phyloP scores from a whole-genome alignment of 176 grass and related monocot genomes.

The Lolium multiflorum region DNA sequence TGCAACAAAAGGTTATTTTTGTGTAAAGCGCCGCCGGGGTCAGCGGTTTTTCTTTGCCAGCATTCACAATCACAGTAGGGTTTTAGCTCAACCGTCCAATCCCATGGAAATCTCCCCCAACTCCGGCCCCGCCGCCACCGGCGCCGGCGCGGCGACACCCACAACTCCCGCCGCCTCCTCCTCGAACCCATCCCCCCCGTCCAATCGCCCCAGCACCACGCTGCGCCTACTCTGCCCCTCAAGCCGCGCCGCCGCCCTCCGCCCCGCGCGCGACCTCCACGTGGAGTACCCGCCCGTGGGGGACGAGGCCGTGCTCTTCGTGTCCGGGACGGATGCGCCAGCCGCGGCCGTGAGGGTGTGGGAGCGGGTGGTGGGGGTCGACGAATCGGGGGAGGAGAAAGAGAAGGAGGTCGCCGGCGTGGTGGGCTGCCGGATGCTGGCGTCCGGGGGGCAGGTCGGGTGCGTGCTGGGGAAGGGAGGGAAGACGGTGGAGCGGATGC shows the following conservation, averaged over 20 bases:
- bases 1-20: too few species aligned
- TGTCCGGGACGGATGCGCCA: slow-evolving; percentile 46
- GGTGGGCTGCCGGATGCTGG: slow-evolving; percentile 69
- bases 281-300: slow-evolving; percentile 56
- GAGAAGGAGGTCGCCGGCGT: slow-evolving; percentile 54
- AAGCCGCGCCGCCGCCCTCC: slow-evolving; percentile 38
- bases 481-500: slow-evolving; percentile 74
- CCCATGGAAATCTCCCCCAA: slow-evolving; percentile 54
- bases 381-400: slow-evolving; percentile 39
- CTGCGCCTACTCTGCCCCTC: slow-evolving; percentile 66
- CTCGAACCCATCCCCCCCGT: slow-evolving; percentile 47
- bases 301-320: slow-evolving; percentile 60
- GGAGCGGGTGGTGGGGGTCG: slow-evolving; percentile 57
- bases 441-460: slow-evolving; percentile 54
- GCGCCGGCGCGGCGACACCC: not conserved
- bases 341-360: slow-evolving; percentile 57
- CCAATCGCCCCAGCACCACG: slow-evolving; percentile 49
- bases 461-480: slow-evolving; percentile 75
- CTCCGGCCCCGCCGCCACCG: slow-evolving; percentile 21
- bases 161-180: slow-evolving; percentile 35
- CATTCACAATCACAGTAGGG: slow-evolving; percentile 28
- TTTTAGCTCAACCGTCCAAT: slow-evolving; percentile 55
- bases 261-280: slow-evolving; percentile 44
- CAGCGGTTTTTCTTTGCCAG: not conserved
- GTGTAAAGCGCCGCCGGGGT: not conserved